phyloP scores from a whole-genome alignment of 2,329 filamentous ascomycete genomes.

The Beauveria rudraprayagi region DNA sequence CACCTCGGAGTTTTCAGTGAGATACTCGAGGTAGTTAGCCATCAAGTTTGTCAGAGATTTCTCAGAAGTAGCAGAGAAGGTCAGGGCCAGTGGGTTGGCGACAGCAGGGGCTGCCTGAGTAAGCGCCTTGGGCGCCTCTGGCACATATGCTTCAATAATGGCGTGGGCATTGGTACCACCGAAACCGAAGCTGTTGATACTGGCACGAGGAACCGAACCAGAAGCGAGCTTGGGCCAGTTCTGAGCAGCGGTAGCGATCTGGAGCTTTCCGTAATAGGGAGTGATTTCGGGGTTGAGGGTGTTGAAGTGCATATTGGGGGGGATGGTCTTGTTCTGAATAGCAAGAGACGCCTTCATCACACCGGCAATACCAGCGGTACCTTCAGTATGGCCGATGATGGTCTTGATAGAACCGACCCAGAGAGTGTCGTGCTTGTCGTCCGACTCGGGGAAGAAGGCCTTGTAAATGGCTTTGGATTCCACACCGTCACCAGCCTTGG shows the following conservation, averaged over 20 bases:
- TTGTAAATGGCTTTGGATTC: constrained; percentile 39
- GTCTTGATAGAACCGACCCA: constrained; percentile 38
- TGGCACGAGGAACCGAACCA: constrained; percentile 16
- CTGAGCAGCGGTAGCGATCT: constrained; percentile 13
- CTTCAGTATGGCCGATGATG: constrained; percentile 41
- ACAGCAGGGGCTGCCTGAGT: constrained; percentile 4
- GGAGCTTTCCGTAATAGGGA: constrained; percentile 13
- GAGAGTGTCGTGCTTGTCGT: constrained; percentile 10
- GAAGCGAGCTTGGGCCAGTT: constrained; percentile 7
- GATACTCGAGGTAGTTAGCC: constrained; percentile 10
- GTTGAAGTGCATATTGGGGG: constrained; percentile 40
- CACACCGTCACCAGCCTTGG: constrained; percentile 37
- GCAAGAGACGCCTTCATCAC: constrained; percentile 40
- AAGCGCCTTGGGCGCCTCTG: constrained; percentile 26
- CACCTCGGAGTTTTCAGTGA: constrained; percentile 9
- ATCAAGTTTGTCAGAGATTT: constrained; percentile 7
- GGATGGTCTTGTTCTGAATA: constrained; percentile 36
- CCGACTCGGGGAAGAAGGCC: constrained; percentile 28
- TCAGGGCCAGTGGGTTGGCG: constrained; percentile 4
- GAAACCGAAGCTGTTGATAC: constrained; percentile 37
- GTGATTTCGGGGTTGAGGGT: constrained; percentile 35
- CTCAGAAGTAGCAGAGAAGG: constrained; percentile 12
- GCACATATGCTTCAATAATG: constrained; percentile 18
- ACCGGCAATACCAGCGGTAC: constrained; percentile 37
- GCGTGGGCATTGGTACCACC: constrained; percentile 35